Conservation (phyloP, 2,329 filamentous ascomycete species). For the Pestalotiopsis fici region DNA sequence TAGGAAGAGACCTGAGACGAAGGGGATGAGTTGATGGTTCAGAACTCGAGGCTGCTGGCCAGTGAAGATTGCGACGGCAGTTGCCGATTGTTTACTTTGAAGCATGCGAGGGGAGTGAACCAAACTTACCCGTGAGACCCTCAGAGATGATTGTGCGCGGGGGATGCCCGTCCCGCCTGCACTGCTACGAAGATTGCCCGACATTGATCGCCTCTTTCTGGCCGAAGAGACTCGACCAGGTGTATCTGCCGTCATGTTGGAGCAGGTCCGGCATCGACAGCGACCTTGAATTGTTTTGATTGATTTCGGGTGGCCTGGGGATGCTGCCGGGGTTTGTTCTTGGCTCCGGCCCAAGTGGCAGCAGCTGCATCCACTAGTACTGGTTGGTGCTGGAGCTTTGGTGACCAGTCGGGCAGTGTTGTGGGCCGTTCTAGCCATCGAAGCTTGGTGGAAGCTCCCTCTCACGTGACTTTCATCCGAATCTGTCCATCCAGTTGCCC, state of each 20-base stretch:
- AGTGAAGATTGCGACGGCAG: not conserved
- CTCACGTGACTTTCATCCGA: no score
- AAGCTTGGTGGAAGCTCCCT: no score
- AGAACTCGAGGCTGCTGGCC: not conserved
- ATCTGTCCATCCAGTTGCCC: no score
- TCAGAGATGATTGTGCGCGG: conserved; percentile 19
- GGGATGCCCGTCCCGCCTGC: conserved; percentile 22
- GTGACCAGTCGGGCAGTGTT: not conserved
- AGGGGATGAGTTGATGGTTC: conserved; percentile 2
- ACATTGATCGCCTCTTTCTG: conserved; percentile 19
- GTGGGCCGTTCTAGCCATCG: no score
- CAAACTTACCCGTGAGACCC: conserved; percentile 27
- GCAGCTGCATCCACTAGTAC: not conserved
- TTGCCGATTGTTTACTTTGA: conserved; percentile 3
- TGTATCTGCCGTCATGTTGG: conserved; percentile 13
- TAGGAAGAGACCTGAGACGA: conserved; percentile 43
- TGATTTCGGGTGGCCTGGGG: conserved; percentile 24
- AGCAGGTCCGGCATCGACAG: not conserved
- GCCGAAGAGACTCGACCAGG: conserved; percentile 7
- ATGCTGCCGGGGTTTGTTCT: conserved; percentile 10
- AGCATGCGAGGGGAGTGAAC: not conserved
- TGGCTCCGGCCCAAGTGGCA: not conserved
- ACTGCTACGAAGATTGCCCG: conserved; percentile 26
- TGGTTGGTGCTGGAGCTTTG: not conserved
- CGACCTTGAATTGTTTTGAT: conserved; percentile 15